These are phyloP conservation scores for Colletotrichum sublineola DNA, from an alignment of 2,329 filamentous ascomycete species.

Conservation along the genomic window DNA sequence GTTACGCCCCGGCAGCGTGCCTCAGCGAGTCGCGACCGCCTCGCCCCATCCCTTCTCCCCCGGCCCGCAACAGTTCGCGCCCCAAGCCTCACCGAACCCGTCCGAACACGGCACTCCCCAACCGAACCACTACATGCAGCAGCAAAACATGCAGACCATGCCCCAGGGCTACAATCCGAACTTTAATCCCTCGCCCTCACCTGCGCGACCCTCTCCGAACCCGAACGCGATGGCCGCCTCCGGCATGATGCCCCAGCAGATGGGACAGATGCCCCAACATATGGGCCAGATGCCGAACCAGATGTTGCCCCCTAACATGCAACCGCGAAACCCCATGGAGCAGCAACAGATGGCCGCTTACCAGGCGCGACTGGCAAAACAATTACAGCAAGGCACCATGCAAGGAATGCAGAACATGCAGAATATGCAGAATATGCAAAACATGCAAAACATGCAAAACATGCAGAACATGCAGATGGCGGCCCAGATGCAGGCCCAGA, in stretches of 20 bases:
- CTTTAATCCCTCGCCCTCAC: constrained; percentile 69
- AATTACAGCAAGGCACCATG: constrained; percentile 73
- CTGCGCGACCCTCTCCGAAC: constrained; percentile 67
- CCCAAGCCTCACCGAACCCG: constrained; percentile 81
- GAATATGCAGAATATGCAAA: constrained; percentile 57
- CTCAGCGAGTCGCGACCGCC: constrained; percentile 87
- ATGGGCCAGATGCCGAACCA: constrained; percentile 51
- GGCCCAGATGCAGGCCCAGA: constrained; percentile 64
- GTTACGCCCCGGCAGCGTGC: constrained; percentile 76
- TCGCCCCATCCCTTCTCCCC: constrained; percentile 94
- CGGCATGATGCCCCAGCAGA: constrained; percentile 66
- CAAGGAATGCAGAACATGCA: constrained; percentile 58
- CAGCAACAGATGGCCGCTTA: constrained; percentile 82
- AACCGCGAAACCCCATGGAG: constrained; percentile 70
- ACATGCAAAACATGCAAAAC: constrained; percentile 59
- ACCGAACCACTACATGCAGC: constrained; percentile 77
- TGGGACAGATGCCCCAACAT: constrained; percentile 61
- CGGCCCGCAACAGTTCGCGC: constrained; percentile 77
- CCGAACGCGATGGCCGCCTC: constrained; percentile 64
- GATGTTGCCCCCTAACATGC: constrained; percentile 52
- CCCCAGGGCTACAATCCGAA: constrained; percentile 70
- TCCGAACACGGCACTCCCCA: constrained; percentile 84
- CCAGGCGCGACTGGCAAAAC: constrained; percentile 86
- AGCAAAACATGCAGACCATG: constrained; percentile 71
- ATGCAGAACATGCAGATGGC: constrained; percentile 62